Conservation (phyloP, 2,329 filamentous ascomycete species). For the Parasarocladium wereldwijsianum region DNA sequence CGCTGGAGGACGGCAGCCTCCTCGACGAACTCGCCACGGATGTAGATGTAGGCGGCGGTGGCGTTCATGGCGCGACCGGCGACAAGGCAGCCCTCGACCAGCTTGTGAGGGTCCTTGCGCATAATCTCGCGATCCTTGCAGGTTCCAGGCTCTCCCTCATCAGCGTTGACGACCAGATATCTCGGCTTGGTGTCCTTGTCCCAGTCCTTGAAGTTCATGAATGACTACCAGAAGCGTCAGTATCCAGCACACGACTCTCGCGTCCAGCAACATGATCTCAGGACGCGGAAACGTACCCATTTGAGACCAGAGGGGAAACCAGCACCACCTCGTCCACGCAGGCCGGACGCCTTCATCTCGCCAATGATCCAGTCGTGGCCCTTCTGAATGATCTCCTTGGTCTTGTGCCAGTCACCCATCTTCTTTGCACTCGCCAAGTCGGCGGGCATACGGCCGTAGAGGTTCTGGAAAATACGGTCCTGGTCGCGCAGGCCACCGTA, state of each 20-base stretch:
- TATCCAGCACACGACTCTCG: constrained; percentile 1
- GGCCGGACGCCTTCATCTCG: constrained; percentile 91
- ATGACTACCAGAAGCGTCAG: constrained; percentile 48
- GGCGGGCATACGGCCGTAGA: constrained; percentile 84
- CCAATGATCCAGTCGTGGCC: constrained; percentile 98
- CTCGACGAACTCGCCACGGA: constrained; percentile 94
- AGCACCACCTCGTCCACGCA: constrained; percentile 90
- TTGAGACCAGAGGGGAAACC: constrained; percentile 97
- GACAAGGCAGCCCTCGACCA: constrained; percentile 91
- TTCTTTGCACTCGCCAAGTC: constrained; percentile 92
- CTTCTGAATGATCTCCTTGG: constrained; percentile 94
- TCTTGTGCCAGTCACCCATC: constrained; percentile 99
- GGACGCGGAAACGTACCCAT: constrained; percentile 56
- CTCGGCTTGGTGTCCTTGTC: constrained; percentile 93
- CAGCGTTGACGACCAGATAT: constrained; percentile 95
- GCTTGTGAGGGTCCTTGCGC: constrained; percentile 99
- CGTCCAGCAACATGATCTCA: constrained; percentile 11
- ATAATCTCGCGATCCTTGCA: constrained; percentile 99
- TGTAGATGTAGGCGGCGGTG: constrained; percentile 97
- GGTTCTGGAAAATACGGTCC: constrained; percentile 97
- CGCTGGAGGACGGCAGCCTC: constrained; percentile 87
- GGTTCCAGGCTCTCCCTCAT: constrained; percentile 96
- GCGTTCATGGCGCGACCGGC: constrained; percentile 98
- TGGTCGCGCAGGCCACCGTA: constrained; percentile 89
- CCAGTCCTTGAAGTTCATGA: constrained; percentile 99